Base-by-base conservation (phyloP, 192 early-diverging fungal species). In the Podila minutissima region DNA sequence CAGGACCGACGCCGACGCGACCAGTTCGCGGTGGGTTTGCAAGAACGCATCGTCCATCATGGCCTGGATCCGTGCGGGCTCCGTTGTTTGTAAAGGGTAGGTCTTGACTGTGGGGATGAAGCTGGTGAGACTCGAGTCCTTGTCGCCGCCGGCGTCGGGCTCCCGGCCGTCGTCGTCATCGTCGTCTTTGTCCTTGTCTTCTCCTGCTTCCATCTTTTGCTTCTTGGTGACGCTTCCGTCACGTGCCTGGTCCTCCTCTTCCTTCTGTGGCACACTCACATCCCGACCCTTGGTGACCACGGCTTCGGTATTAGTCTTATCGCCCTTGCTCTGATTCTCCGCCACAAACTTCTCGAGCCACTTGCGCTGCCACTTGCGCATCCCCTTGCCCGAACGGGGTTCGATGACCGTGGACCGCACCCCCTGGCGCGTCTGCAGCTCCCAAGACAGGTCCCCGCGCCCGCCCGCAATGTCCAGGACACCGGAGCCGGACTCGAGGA, bases 391-490 rank as follows among this genome's bases (percentile, higher is more conserved):
- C 22, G 74, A 66, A 2, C 83, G 37, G 5, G 89, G 88, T 31
- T 90, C 89, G 22, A 90, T 68, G 3, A 90, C 82, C 0, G 81
- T 87, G 9, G 83, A 84, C 10, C 67, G 71, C n/a, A 86, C 72
- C 1, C 85, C 84, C 61, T 84, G 85, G 4, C 74, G 69, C 17
- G 81, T 82, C 31, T 81, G 75, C 15, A 89, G 51, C 53, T 88
- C 84, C 83, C 88, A 74, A 0, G 83, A 75, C 1, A 88, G 37
- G 49, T 87, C 84, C 1, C 89, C 89, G 66, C 86, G 82, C 13
- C 89, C 89, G 26, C 89, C 89, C 1, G 88, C 89, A 60, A 90
- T 86, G 53, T 90, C 89, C 38, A 87, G 71, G 7, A 88, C 84
- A n/a, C 82, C 82, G 0, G 72, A 33, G 63, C 85, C 88, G 4